Percentiles rank a stretch among this genome's conserved stretches.
Evolutionary conservation across 306 rosid species (phyloP).

Genomic region (Prunus persica): Prunus_persica_NCBIv2 NC_034013.1:6791001-6791500

Average conservation of each 20-base stretch:
- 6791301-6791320: constrained; percentile 10
- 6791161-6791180: not conserved
- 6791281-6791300: constrained; percentile 1
- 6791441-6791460: not conserved
- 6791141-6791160: not conserved
- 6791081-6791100: not conserved
- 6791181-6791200: not conserved
- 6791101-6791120: not conserved
- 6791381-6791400: constrained; percentile 11
- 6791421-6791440: not conserved
- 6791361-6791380: constrained; percentile 11
- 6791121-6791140: not conserved
- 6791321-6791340: constrained; percentile 16
- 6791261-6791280: not conserved
- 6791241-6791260: not conserved
- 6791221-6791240: constrained; percentile 8
- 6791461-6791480: constrained; percentile 19
- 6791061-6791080: not conserved
- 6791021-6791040: too few relatives aligned
- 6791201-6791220: constrained; percentile 35
- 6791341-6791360: constrained; percentile 16
- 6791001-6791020: too few relatives aligned
- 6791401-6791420: constrained; percentile 3
- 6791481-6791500: not conserved
- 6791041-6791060: too few relatives aligned